Conservation (phyloP, 2,329 filamentous ascomycete species). For the Madurella mycetomatis region DNA sequence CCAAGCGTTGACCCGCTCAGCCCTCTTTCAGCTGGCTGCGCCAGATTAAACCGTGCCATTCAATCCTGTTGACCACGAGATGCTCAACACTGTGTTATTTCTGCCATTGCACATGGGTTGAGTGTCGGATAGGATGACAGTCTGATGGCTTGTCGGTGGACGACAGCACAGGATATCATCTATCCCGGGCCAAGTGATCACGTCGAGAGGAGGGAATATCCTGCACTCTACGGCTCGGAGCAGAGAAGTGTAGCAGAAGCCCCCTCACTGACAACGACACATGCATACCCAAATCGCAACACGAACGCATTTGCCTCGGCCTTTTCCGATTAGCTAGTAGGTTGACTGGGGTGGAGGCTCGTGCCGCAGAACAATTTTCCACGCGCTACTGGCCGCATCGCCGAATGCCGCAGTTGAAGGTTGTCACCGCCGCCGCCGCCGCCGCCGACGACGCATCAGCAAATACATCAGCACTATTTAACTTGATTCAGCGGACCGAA, state of each 20-base stretch:
- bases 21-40: background rate
- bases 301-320: background rate
- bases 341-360: too few species aligned
- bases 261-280: background rate
- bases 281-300: background rate
- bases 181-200: background rate
- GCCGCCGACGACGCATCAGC: too few species aligned
- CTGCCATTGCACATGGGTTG: too few species aligned
- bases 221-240: background rate
- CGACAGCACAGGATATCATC: too few species aligned
- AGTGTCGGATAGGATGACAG: too few species aligned
- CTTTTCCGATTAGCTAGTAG: too few species aligned
- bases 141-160: too few species aligned
- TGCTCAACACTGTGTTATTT: background rate
- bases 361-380: too few species aligned
- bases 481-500: background rate
- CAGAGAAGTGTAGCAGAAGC: background rate
- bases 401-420: too few species aligned
- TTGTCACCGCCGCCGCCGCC: too few species aligned
- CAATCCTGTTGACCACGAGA: background rate
- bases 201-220: background rate
- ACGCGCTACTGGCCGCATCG: too few species aligned
- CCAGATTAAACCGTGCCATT: background rate
- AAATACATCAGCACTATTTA: background rate
- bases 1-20: slow-evolving; percentile 5